A percentile compares a stretch with the other conserved stretches of the same genome.
Conservation (phyloP, 192 early-diverging fungal genomes). For the Coemansia reversa region DNA sequence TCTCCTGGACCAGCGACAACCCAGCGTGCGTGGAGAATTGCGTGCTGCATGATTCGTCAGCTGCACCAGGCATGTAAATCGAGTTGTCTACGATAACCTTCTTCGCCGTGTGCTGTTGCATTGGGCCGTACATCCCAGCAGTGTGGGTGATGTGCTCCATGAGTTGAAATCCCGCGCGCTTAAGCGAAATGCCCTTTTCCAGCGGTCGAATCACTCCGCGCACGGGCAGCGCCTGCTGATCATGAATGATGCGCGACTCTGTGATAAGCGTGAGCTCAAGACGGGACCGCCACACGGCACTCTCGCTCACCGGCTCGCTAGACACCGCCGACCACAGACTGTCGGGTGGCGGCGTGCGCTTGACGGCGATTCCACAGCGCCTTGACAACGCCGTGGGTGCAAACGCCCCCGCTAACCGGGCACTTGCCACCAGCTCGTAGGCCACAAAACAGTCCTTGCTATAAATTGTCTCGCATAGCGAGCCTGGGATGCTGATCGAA, state of each 20-base stretch:
- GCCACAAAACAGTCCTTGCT: conserved; percentile 27
- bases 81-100: conserved; percentile 24
- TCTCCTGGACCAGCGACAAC: conserved; percentile 31
- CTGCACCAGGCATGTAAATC: conserved; percentile 12
- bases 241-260: conserved; percentile 35
- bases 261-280: conserved; percentile 36
- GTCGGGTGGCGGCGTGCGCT: conserved; percentile 35
- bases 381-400: conserved; percentile 20
- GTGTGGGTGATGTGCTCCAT: conserved; percentile 23
- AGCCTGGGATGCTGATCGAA: conserved; percentile 30
- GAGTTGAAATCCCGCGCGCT: conserved; percentile 40
- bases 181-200: conserved; percentile 36
- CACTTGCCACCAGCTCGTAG: conserved; percentile 43
- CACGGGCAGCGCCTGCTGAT: conserved; percentile 40
- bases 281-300: conserved; percentile 25
- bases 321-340: conserved; percentile 27
- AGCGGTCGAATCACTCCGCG: conserved; percentile 41
- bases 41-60: conserved; percentile 1
- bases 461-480: conserved; percentile 34
- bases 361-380: conserved; percentile 24
- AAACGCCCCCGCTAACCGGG: conserved; percentile 15
- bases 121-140: conserved; percentile 13
- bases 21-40: conserved; percentile 10
- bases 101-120: conserved; percentile 5
- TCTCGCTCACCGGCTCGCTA: conserved; percentile 36